Evolutionary conservation across 2,329 filamentous ascomycete genomes (phyloP).

Genomic region (Alternaria rosae): DNA sequence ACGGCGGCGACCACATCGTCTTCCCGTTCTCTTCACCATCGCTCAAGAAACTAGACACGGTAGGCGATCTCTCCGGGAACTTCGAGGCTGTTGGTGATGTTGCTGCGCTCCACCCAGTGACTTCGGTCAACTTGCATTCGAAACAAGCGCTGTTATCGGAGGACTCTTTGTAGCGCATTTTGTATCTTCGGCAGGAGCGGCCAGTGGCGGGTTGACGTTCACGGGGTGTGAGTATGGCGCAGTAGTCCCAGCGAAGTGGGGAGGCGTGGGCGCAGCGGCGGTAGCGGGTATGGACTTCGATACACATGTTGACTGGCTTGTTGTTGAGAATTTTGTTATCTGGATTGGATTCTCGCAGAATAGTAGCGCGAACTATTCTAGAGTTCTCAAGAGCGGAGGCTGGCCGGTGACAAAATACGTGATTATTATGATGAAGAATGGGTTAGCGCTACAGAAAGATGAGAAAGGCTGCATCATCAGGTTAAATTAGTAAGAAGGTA

Average conservation of each 20-base stretch:
- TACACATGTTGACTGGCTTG: constrained; percentile 20
- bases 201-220: constrained; percentile 7
- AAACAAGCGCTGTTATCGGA: background rate
- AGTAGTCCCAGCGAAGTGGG: constrained; percentile 22
- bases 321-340: background rate
- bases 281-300: constrained; percentile 11
- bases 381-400: background rate
- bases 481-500: background rate
- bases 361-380: background rate
- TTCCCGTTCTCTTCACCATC: background rate
- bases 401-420: background rate
- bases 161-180: constrained; percentile 12
- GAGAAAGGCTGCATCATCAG: background rate
- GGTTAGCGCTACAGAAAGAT: background rate
- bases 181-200: constrained; percentile 11
- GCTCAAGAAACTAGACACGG: background rate
- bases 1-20: background rate
- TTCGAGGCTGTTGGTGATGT: background rate
- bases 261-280: constrained; percentile 20
- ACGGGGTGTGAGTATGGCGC: constrained; percentile 9
- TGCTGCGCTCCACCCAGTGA: background rate
- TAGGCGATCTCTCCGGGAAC: background rate
- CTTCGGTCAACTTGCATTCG: background rate
- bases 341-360: background rate
- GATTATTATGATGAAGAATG: background rate